phyloP scores from a whole-genome alignment of 768 basidiomycete species.

The Rhodotorula taiwanensis region DNA sequence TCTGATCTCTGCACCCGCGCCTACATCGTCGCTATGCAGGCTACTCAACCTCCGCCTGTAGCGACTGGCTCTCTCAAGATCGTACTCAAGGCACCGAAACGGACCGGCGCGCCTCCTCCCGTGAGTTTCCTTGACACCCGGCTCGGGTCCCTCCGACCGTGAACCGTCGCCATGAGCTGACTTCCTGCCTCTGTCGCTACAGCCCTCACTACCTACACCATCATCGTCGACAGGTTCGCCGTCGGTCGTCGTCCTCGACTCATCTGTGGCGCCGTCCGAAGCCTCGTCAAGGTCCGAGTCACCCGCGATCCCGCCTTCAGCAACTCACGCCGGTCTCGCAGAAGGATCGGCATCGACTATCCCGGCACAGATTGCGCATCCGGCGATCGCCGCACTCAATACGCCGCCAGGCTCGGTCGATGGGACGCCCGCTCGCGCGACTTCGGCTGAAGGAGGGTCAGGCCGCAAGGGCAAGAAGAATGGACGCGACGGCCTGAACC shows the following conservation, averaged over 20 bases:
- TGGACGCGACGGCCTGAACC: slow-evolving; percentile 10
- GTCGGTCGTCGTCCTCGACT: slow-evolving; percentile 5
- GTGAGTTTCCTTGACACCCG: neutral
- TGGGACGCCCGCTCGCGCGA: neutral
- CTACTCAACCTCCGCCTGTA: no score
- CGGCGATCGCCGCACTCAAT: no score
- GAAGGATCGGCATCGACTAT: neutral
- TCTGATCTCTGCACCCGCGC: neutral
- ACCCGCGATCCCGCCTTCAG: neutral
- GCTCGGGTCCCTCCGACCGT: no score
- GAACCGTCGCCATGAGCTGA: no score
- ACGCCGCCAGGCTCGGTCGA: no score
- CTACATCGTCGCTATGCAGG: no score
- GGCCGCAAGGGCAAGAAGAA: neutral
- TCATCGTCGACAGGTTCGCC: neutral
- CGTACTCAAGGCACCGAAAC: neutral
- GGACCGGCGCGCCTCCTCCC: neutral
- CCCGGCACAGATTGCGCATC: no score
- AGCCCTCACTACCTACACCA: neutral
- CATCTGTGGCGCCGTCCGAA: neutral
- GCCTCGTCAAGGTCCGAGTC: neutral
- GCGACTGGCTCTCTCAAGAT: neutral
- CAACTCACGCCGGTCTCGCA: neutral
- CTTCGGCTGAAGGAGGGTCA: neutral
- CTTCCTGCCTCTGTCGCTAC: neutral